Evolutionary conservation across 352 stramenopile genomes (phyloP).

Genomic region (Pythium coloratum): DNA sequence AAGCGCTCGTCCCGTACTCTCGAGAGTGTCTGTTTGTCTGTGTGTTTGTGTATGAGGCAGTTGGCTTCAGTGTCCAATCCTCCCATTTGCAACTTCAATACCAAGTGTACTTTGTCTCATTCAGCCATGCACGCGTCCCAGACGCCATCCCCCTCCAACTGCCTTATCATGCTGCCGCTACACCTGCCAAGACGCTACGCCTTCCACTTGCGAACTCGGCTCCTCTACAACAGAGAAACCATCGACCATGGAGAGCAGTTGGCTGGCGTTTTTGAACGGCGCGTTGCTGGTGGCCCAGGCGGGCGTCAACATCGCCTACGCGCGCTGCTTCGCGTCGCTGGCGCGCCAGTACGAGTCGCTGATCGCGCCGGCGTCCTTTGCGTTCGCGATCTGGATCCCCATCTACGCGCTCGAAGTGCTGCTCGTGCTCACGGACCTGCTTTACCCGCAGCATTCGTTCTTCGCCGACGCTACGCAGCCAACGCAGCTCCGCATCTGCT

Average conservation of each 20-base stretch:
- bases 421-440: conserved; percentile 65
- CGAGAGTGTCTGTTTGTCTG: background rate
- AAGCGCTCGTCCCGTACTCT: too few species aligned
- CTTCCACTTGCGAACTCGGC: background rate
- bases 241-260: conserved; percentile 45
- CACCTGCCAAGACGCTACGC: background rate
- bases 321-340: conserved; percentile 48
- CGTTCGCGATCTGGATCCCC: conserved; percentile 62
- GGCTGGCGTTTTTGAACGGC: conserved; percentile 59
- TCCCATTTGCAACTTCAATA: conserved; percentile 17
- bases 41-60: conserved; percentile 7
- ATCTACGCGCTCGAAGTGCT: conserved; percentile 67
- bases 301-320: conserved; percentile 67
- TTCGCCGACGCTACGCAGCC: conserved; percentile 73
- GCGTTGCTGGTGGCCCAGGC: conserved; percentile 60
- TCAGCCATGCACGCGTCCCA: conserved; percentile 3
- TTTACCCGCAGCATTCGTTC: conserved; percentile 62
- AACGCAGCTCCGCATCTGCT: conserved; percentile 59
- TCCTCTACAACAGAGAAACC: conserved; percentile 3
- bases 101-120: conserved; percentile 8
- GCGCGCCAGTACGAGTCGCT: conserved; percentile 68
- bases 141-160: conserved; percentile 11
- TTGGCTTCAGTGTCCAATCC: background rate
- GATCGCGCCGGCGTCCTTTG: conserved; percentile 66
- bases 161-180: background rate